phyloP scores from a whole-genome alignment of 441 rosid genomes.

The Brassica balearica region DNA sequence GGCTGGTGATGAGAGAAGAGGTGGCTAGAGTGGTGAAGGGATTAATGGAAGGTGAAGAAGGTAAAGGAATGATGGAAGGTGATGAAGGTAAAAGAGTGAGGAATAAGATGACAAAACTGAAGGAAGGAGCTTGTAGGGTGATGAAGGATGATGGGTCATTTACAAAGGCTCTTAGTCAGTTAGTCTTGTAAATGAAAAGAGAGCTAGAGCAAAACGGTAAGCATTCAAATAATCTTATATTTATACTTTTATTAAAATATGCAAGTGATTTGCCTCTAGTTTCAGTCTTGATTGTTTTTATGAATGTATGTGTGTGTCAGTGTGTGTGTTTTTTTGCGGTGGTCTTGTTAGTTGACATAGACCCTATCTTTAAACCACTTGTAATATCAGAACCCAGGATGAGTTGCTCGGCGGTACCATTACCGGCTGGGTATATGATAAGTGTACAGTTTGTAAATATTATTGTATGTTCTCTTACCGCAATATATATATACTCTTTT shows the following conservation, averaged over 20 bases:
- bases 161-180: not conserved
- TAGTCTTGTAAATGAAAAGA: not conserved
- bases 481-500: too few relatives aligned
- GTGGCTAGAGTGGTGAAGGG: slow-evolving; percentile 1
- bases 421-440: not conserved
- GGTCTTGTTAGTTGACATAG: not conserved
- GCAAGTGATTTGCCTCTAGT: not conserved
- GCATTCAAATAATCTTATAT: not conserved
- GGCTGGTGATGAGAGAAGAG: not conserved
- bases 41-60: slow-evolving; percentile 5
- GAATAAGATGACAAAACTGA: not conserved
- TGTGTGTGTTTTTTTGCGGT: not conserved
- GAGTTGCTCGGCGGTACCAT: not conserved
- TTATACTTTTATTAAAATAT: not conserved
- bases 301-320: not conserved
- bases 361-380: too few relatives aligned
- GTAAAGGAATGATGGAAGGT: not conserved
- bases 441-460: not conserved
- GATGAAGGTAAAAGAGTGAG: slow-evolving; percentile 2
- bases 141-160: not conserved
- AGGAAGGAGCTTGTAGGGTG: slow-evolving; percentile 1
- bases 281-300: not conserved
- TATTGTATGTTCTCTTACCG: too few relatives aligned
- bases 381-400: not conserved
- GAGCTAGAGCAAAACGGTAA: not conserved